Conservation (phyloP, 139 green algal genomes). For the Diplosphaera chodatii region DNA sequence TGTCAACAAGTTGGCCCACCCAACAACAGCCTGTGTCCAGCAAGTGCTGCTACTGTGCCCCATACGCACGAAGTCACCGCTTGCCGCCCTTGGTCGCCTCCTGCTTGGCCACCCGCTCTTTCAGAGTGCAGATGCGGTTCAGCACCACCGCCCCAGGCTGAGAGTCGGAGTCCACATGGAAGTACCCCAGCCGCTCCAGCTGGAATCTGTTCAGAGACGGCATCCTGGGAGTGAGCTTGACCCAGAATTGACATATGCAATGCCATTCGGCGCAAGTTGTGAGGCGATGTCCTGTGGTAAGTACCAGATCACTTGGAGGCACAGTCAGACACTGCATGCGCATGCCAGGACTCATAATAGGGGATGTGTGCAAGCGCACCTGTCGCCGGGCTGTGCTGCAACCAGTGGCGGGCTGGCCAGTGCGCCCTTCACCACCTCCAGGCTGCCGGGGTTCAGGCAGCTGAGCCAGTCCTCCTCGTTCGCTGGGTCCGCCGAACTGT, state of each 20-base stretch:
- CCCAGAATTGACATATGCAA: no score
- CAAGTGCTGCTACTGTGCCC: no score
- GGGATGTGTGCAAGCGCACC: slow-evolving; percentile 21
- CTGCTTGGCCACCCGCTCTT: slow-evolving; percentile 45
- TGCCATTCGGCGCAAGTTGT: no score
- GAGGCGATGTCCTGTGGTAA: no score
- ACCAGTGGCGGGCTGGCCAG: slow-evolving; percentile 29
- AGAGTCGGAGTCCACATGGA: slow-evolving; percentile 76
- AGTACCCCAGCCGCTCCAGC: slow-evolving; percentile 93
- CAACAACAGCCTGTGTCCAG: no score
- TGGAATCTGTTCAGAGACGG: no score
- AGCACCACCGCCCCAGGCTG: slow-evolving; percentile 62
- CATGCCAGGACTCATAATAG: no score
- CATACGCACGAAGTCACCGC: neutral
- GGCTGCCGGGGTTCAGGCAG: slow-evolving; percentile 76
- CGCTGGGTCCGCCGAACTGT: slow-evolving; percentile 36
- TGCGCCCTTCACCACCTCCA: slow-evolving; percentile 41
- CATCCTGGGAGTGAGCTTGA: no score
- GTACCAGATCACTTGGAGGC: no score
- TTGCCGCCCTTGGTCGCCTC: no score
- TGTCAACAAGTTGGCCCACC: no score
- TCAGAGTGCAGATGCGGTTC: slow-evolving; percentile 89
- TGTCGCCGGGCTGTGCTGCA: slow-evolving; percentile 26
- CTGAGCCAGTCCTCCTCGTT: slow-evolving; percentile 69
- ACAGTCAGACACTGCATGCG: no score